A percentile compares a stretch with the other conserved stretches of the same genome.
phyloP scores from a whole-genome alignment of 345 rosid genomes.

The Gossypium stocksii region DNA sequence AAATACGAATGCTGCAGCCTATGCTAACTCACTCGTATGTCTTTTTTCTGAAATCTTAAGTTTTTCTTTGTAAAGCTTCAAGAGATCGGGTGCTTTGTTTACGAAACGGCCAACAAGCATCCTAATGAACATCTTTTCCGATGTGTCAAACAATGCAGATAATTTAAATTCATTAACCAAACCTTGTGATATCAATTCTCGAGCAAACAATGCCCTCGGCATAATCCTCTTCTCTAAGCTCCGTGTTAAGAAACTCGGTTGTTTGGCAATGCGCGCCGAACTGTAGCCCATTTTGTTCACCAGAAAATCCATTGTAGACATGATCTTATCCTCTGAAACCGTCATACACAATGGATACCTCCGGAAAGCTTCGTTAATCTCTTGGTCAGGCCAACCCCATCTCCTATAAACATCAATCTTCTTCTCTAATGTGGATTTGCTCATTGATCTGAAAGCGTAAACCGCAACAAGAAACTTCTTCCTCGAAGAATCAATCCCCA shows the following conservation, averaged over 20 bases:
- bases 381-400: slow-evolving; percentile 24
- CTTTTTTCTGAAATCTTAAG: not conserved
- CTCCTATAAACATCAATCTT: slow-evolving; percentile 14
- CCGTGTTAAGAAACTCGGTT: not conserved
- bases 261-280: not conserved
- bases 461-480: slow-evolving; percentile 12
- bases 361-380: slow-evolving; percentile 3
- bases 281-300: slow-evolving; percentile 22
- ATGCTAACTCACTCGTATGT: not conserved
- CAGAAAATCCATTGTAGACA: slow-evolving; percentile 17
- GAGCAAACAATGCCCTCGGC: slow-evolving; percentile 18
- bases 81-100: slow-evolving; percentile 36
- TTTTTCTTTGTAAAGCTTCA: slow-evolving; percentile 27
- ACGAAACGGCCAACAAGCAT: not conserved
- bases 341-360: slow-evolving; percentile 9
- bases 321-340: slow-evolving; percentile 19
- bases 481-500: slow-evolving; percentile 24
- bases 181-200: slow-evolving; percentile 7
- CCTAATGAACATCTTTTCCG: slow-evolving; percentile 19
- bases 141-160: slow-evolving; percentile 26
- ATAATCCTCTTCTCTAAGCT: slow-evolving; percentile 24
- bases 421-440: slow-evolving; percentile 19
- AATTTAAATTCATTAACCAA: slow-evolving; percentile 26
- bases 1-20: not conserved
- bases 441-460: not conserved